Evolutionary conservation across 192 early-diverging fungal genomes (phyloP), one percentile per base, ranked within the genome.

Genomic region (Dissophora ornata): DNA sequence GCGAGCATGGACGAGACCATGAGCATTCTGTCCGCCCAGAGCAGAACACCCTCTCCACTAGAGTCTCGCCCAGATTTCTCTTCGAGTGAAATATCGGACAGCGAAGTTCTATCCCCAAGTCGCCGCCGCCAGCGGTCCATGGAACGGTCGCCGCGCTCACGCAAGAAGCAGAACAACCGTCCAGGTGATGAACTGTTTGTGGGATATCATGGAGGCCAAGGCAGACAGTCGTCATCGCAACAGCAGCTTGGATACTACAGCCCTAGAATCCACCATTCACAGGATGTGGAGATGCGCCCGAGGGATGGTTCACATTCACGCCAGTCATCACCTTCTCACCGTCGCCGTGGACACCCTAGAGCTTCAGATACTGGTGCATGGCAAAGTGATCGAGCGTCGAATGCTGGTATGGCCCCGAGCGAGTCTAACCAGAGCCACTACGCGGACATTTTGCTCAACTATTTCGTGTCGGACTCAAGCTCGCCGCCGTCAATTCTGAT

Each of bases 401-500:
- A 33, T 40, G n/a, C 48, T 28, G 61, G 32, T 3, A 59, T 25
- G 10, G 42, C 30, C 7, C 26, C 41, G 9, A 15, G 9, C 29
- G 32, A 57, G 2, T 46, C 62, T 12, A 60, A 56, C 32, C 62
- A 65, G 32, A 51, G 61, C 29, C 66, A 54, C 12, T 83, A 83
- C 26, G 69, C 67, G 33, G 57, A 65, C 28, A 57, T 51, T 36
- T 57, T 84, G 8, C 69, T 80, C 19, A 21, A 66, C 7, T 80
- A 79, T 48, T 83, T 84, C 34, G 54, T 81, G 24, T 64, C 82
- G 2, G 90, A 87, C 53, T 74, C 69, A 9, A 45, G 47, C n/a
- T 48, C 59, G 16, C 62, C 89, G 6, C 90, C 89, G 3, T 81
- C 84, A 5, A 82, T 91, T 29, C 63, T 89, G 47, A 55, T 80